Base-by-base conservation (phyloP, 2,329 filamentous ascomycete genomes). In the Ceratocystis variospora region DNA sequence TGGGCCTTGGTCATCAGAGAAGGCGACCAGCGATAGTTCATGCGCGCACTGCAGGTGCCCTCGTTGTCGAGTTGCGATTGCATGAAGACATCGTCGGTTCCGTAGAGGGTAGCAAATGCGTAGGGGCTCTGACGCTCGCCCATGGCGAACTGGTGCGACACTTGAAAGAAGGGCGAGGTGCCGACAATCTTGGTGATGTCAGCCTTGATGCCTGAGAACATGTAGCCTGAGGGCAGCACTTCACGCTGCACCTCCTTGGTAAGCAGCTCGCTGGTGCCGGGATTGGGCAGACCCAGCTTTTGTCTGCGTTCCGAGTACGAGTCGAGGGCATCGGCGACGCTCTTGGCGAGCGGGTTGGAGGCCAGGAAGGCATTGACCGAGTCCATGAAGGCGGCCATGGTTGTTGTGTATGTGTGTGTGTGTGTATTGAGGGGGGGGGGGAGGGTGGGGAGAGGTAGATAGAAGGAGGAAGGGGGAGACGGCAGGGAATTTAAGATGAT, bases 131-230 rank as follows among this genome's bases (percentile, higher is more conserved):
- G 81, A 71, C 88, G 86, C 78, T 96, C 90, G 72, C 94, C 93
- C 84, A 96, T 90, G 66, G 93, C 88, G 76, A 99, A 94, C 72
- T 94, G 90, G 79, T 99, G 94, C 70, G 93, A 96, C 72, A 96
- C 89, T 79, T 97, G 93, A 82, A 99, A 99, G 71, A 97, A 80
- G 67, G 94, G 94, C 67, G 87, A 85, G 76, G 96, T 85, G 82
- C 91, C 94, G 79, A 97, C 96, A 74, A 90, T 87, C 82, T 96
- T 97, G 75, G 91, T 96, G 75, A 97, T 81, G 77, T 99, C 94
- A 76, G 93, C 95, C 75, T 93, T 89, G 76, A 99, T 83, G 73
- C 94, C 94, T 57, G 90, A 89, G 81, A 99, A 97, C 86, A 94
- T 95, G 77, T 90, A 89, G 81, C 96, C 96, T 79, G 88, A 94